Base-by-base conservation (phyloP, 345 rosid genomes). In the Citrus trifoliata region DNA sequence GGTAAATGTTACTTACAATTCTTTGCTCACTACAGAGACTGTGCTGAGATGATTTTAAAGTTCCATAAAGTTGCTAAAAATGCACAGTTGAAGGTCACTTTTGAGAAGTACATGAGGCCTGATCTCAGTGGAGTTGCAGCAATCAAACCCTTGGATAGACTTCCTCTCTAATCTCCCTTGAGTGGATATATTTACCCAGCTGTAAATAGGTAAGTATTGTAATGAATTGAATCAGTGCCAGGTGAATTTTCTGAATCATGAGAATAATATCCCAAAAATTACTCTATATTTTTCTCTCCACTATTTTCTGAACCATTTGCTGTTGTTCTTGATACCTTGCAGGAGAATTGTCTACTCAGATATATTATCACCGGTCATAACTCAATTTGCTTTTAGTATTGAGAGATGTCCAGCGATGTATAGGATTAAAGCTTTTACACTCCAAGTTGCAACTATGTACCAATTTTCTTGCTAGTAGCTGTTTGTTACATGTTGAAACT, bases 11-110 rank as follows among this genome's bases (percentile, higher is more conserved):
- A 63, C 8, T 64, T 38, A 37, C 28, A 55, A n/a, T 74, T 63
- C 42, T 63, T 67, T 79, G 28, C 5, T 77, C 70, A 27, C 74
- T 80, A 59, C 86, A 94, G 99, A 91, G 94, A 90, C 10, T 96
- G 97, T 75, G 93, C 94, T 0, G 92, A 89, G 82, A 90, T 88
- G 97, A 89, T 96, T 46, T 74, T 96, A 76, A 84, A 82, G 79
- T 85, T 93, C 85, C 99, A 94, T 7, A 88, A 88, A 71, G 88
- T 87, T 65, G 98, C 97, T 55, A 81, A 83, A 72, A 83, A 80
- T 33, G 88, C 91, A 55, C 88, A 82, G 37, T 77, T 91, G 79
- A 88, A 84, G 81, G 98, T 96, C 63, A 88, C 97, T 18, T 89
- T 83, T 68, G 97, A 92, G 77, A 95, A 95, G 82, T 93, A 91